A percentile compares a stretch with the other conserved stretches of the same genome.
phyloP scores from a whole-genome alignment of 108 stramenopile species.

The Cylindrotheca fusiformis region DNA sequence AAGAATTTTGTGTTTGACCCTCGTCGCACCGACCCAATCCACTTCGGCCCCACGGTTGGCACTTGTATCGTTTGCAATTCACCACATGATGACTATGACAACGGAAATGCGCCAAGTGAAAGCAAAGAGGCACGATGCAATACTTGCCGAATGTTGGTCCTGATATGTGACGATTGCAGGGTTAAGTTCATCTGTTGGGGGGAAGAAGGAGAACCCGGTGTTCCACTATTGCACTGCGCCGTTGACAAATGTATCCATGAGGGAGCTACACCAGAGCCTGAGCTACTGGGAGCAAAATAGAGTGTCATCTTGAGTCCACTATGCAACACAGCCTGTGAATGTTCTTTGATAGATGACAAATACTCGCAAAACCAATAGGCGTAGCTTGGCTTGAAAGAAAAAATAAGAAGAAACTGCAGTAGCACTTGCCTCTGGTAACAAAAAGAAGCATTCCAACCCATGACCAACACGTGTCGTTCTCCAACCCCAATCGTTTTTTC shows the following conservation, averaged over 20 bases:
- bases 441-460: too few species aligned
- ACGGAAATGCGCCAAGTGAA: slow-evolving; percentile 75
- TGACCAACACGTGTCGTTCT: too few species aligned
- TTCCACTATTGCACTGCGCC: slow-evolving; percentile 54
- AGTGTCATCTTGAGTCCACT: too few species aligned
- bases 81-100: slow-evolving; percentile 86
- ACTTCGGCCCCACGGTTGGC: slow-evolving; percentile 46
- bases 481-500: too few species aligned
- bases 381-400: too few species aligned
- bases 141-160: slow-evolving; percentile 73
- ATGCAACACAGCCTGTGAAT: too few species aligned
- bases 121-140: slow-evolving; percentile 79
- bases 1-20: slow-evolving; percentile 91
- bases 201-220: slow-evolving; percentile 28
- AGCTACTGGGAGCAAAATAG: slow-evolving; percentile 27
- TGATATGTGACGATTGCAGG: slow-evolving; percentile 75
- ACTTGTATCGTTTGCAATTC: slow-evolving; percentile 57
- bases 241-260: slow-evolving; percentile 58
- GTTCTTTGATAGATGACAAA: too few species aligned
- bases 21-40: slow-evolving; percentile 56
- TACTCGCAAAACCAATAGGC: too few species aligned
- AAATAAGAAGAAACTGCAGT: too few species aligned
- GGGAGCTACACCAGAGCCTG: slow-evolving; percentile 44
- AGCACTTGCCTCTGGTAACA: too few species aligned
- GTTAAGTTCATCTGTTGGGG: slow-evolving; percentile 48